Base-by-base conservation (phyloP, 805 yeast genomes). In the Wickerhamomyces bisporus region DNA sequence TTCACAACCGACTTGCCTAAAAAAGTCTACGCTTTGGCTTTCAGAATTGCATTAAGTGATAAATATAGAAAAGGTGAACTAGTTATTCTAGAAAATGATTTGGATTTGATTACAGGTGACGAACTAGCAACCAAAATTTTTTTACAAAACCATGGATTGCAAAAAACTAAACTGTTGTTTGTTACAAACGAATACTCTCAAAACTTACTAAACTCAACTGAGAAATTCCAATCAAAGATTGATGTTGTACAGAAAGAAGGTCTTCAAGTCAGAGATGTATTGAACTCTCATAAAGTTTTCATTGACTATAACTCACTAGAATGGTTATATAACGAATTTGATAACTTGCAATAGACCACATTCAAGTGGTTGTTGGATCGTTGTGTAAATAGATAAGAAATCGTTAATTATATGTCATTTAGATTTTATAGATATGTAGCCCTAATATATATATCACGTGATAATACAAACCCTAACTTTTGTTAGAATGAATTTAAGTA, bases 21-120 rank as follows among this genome's bases (percentile, higher is more conserved):
- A 26, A 80, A 86, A 57, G 71, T 83, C 11, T 93, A 91, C 62
- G 67, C 78, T 33, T 62, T 69, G 43, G 98, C 97, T 12, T 66
- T 85, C 52, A 77, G 86, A 57, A 75, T 81, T 32, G 97, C 97
- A 2, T 70, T 93, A 44, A 80, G 94, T 53, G 79, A 79, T 45
- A 84, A 79, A 48, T 93, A 86, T 65, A 77, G 81, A 56, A 68
- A 71, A 32, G 96, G 96, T 6, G 77, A 71, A 41, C 62, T 93
- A 41, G 74, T 66, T 43, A 73, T 93, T 16, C 65, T 91, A 42
- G 96, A 57, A 20, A 36, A 71, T 57, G 63, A 58, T 16, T 42
- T 63, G 21, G 56, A 76, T 51, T 59, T 66, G 7, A 41, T 54
- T 40, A 65, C 66, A 36, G 55, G 48, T 18, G 63, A 70, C 55